Conservation (phyloP, 75 land plant genomes). For the Cunninghamia lanceolata region DNA sequence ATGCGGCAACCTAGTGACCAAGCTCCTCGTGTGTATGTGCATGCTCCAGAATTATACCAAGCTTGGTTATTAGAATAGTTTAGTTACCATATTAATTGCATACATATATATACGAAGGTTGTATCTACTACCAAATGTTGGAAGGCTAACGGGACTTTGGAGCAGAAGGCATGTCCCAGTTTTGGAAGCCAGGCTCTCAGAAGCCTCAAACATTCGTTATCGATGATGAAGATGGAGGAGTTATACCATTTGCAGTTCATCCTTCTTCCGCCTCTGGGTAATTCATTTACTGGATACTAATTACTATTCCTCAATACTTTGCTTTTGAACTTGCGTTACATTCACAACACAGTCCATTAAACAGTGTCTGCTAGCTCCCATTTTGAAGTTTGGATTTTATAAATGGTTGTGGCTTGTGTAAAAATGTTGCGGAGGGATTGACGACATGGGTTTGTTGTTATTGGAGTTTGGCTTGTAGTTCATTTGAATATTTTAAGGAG, state of each 20-base stretch:
- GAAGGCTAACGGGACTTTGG: not conserved
- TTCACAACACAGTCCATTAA: too few species aligned
- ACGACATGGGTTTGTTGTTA: not conserved
- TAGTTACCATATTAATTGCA: too few species aligned
- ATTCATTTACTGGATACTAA: not conserved
- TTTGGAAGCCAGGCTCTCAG: constrained; percentile 77
- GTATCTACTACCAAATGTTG: not conserved
- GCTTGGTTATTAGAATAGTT: too few species aligned
- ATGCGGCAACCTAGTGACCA: too few species aligned
- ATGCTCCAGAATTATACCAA: too few species aligned
- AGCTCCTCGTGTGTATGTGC: too few species aligned
- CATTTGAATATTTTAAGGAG: not conserved
- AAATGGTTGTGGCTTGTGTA: too few species aligned
- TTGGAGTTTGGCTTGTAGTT: not conserved
- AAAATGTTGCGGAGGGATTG: too few species aligned
- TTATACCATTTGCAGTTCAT: constrained; percentile 40
- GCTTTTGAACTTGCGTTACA: not conserved
- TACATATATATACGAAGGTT: too few species aligned
- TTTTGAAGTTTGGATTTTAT: too few species aligned
- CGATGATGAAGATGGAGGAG: constrained; percentile 75
- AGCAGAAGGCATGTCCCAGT: constrained; percentile 39
- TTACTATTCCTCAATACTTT: not conserved
- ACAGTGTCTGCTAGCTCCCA: too few species aligned
- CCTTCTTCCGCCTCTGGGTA: constrained; percentile 33
- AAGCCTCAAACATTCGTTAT: constrained; percentile 39